A percentile compares a stretch with the other conserved stretches of the same genome.
Evolutionary conservation across 2,329 filamentous ascomycete species (phyloP).

Genomic region (Colletotrichum camelliae): DNA sequence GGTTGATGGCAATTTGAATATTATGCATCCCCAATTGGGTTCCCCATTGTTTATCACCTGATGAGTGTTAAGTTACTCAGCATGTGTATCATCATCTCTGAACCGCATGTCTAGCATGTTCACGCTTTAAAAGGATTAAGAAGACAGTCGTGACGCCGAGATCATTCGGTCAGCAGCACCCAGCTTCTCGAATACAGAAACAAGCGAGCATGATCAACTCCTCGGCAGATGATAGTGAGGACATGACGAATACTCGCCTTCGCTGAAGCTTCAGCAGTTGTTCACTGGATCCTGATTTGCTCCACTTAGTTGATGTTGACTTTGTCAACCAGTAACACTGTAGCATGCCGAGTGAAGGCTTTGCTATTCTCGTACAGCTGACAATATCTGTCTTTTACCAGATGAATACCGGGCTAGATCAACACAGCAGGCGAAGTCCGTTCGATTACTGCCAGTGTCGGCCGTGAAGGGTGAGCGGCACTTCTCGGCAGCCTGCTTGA

Average conservation of each 20-base stretch:
- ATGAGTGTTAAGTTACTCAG: background rate
- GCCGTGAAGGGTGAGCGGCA: background rate
- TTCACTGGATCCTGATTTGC: too few relatives aligned
- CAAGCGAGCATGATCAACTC: background rate
- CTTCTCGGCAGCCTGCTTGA: rapidly evolving
- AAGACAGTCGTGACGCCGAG: background rate
- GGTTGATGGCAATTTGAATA: background rate
- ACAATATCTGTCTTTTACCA: rapidly evolving
- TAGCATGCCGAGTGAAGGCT: background rate
- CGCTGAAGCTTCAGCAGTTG: background rate
- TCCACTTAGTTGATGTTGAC: background rate
- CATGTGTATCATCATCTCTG: background rate
- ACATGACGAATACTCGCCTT: background rate
- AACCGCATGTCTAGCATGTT: rapidly evolving
- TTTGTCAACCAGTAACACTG: background rate
- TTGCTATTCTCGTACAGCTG: background rate
- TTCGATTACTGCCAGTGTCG: rapidly evolving
- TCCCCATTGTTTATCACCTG: background rate
- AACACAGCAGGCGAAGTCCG: background rate
- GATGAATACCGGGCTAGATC: rapidly evolving
- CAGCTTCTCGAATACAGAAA: rapidly evolving
- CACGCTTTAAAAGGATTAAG: background rate
- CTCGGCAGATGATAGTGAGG: rapidly evolving
- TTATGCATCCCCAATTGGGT: background rate
- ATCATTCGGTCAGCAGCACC: background rate